Evolutionary conservation across 2,329 filamentous ascomycete genomes (phyloP).

Genomic region (Passalora sequoiae): DNA sequence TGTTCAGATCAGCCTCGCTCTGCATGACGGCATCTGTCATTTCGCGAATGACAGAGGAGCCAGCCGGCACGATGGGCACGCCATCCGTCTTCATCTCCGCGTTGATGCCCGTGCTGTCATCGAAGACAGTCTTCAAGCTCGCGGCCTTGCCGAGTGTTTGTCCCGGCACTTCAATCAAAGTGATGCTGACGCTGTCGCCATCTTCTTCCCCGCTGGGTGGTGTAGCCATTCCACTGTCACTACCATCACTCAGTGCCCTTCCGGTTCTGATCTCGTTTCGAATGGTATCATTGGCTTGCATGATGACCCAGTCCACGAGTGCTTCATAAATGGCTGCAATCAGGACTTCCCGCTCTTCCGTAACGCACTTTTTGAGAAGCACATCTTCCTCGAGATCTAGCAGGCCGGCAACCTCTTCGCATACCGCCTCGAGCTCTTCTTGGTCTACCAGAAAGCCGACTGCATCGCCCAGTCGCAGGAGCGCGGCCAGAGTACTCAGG

Average conservation of each 20-base stretch:
- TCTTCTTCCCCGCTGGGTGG: slow-evolving; percentile 60
- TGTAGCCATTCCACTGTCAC: slow-evolving; percentile 53
- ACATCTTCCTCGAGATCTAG: slow-evolving; percentile 83
- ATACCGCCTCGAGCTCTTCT: slow-evolving; percentile 77
- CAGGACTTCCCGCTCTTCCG: slow-evolving; percentile 74
- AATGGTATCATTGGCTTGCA: slow-evolving; percentile 82
- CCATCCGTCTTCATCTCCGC: slow-evolving; percentile 96
- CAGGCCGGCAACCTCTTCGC: slow-evolving; percentile 82
- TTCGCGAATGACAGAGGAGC: slow-evolving; percentile 79
- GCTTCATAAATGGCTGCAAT: slow-evolving; percentile 89
- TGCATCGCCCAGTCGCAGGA: slow-evolving; percentile 88
- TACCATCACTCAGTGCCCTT: slow-evolving; percentile 61
- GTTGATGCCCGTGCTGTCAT: slow-evolving; percentile 89
- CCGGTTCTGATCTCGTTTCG: slow-evolving; percentile 65
- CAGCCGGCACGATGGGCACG: slow-evolving; percentile 65
- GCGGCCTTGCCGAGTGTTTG: slow-evolving; percentile 78
- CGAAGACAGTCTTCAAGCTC: slow-evolving; percentile 85
- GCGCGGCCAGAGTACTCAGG: slow-evolving; percentile 76
- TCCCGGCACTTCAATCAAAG: slow-evolving; percentile 78
- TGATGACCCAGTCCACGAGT: slow-evolving; percentile 88
- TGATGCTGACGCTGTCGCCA: slow-evolving; percentile 82
- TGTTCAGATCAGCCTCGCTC: slow-evolving; percentile 72
- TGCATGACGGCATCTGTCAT: slow-evolving; percentile 77
- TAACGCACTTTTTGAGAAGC: slow-evolving; percentile 71
- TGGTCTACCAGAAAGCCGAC: slow-evolving; percentile 78